A percentile compares a stretch with the other conserved stretches of the same genome.
Evolutionary conservation across 805 yeast species (phyloP).

Genomic region (Cyberlindnera suaveolens): DNA sequence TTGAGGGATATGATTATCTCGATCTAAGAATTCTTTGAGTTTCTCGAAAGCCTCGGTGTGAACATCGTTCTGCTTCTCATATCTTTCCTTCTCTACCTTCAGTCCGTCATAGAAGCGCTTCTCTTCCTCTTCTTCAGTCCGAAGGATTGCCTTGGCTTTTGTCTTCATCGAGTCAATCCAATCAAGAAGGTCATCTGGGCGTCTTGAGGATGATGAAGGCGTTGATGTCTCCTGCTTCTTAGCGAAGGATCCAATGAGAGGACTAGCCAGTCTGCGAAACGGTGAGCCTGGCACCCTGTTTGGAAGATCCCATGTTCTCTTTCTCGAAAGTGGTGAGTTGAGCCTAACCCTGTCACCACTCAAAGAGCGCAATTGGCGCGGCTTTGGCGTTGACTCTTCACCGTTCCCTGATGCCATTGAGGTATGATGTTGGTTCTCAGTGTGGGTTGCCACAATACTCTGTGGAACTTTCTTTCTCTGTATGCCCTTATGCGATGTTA

Average conservation of each 20-base stretch:
- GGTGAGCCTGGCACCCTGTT: slow-evolving; percentile 17
- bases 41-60: slow-evolving; percentile 21
- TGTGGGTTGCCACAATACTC: too few species aligned
- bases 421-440: too few species aligned
- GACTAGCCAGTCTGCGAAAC: slow-evolving; percentile 18
- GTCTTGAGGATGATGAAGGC: background rate
- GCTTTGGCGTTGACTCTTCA: background rate
- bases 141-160: slow-evolving; percentile 27
- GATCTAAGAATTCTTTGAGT: slow-evolving; percentile 13
- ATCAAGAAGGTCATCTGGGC: slow-evolving; percentile 17
- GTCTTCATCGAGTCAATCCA: slow-evolving; percentile 32
- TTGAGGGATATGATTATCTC: background rate
- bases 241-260: slow-evolving; percentile 3
- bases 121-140: slow-evolving; percentile 31
- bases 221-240: background rate
- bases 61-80: slow-evolving; percentile 19
- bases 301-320: slow-evolving; percentile 20
- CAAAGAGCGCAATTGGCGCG: background rate
- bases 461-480: too few species aligned
- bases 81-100: slow-evolving; percentile 23
- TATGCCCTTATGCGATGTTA: too few species aligned
- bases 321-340: slow-evolving; percentile 12
- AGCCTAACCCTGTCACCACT: slow-evolving; percentile 1
- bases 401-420: too few species aligned
- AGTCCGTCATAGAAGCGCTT: slow-evolving; percentile 29